A percentile compares a stretch with the other conserved stretches of the same genome.
These are phyloP conservation scores for Penicillium thymicola DNA, from an alignment of 2,329 filamentous ascomycete genomes.

Conservation along the genomic window DNA sequence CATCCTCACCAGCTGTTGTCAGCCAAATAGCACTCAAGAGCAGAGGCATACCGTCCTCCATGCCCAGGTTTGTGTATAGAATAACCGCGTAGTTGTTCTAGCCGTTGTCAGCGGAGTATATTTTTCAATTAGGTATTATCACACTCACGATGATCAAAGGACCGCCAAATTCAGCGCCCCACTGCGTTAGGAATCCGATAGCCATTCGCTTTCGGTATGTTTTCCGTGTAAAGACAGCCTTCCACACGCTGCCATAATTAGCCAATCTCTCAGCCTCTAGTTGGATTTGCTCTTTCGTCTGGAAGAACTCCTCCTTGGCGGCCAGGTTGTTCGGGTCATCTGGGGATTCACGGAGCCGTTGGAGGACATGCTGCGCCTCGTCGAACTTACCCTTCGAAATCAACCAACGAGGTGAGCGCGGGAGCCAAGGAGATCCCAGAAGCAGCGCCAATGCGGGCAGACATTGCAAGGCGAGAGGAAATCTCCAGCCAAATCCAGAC, in stretches of 20 bases:
- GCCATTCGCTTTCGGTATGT: slow-evolving; percentile 52
- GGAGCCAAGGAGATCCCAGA: slow-evolving; percentile 42
- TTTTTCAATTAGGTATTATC: neutral
- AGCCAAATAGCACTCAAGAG: slow-evolving; percentile 46
- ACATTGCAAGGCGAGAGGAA: slow-evolving; percentile 44
- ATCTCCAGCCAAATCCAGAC: slow-evolving; percentile 46
- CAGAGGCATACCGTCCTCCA: slow-evolving; percentile 43
- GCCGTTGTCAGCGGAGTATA: neutral
- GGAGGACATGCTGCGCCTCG: slow-evolving; percentile 46
- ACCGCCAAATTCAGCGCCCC: slow-evolving; percentile 54
- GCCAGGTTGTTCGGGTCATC: slow-evolving; percentile 42
- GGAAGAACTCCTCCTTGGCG: slow-evolving; percentile 48
- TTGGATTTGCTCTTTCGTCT: slow-evolving; percentile 47
- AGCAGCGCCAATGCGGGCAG: slow-evolving; percentile 42
- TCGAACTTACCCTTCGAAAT: slow-evolving; percentile 46
- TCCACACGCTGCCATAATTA: slow-evolving; percentile 43
- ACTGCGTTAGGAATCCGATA: slow-evolving; percentile 53
- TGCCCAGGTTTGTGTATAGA: slow-evolving; percentile 44
- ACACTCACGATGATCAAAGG: slow-evolving; percentile 51
- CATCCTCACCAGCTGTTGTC: slow-evolving; percentile 42
- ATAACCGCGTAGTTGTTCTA: slow-evolving; percentile 50
- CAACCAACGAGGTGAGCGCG: slow-evolving; percentile 51
- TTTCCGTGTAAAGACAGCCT: slow-evolving; percentile 46
- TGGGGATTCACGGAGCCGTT: slow-evolving; percentile 37
- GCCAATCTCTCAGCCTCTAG: slow-evolving; percentile 45